Percentiles rank a stretch among this genome's conserved stretches.
These are phyloP conservation scores for Breynia disticha DNA, from an alignment of 441 rosid genomes.

Conservation along the genomic window DNA sequence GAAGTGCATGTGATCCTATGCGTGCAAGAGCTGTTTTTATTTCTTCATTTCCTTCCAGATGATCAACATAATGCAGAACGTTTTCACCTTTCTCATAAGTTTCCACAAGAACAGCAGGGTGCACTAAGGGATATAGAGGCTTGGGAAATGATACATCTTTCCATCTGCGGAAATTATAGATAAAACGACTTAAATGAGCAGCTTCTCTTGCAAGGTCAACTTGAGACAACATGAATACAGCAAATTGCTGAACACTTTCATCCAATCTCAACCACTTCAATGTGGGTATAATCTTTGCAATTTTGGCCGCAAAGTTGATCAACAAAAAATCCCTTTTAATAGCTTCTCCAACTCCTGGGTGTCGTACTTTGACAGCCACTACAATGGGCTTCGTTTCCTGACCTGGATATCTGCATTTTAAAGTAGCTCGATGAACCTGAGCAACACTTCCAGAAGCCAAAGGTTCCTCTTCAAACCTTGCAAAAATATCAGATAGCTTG, in stretches of 20 bases:
- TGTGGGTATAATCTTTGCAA: too few species aligned
- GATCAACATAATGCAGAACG: too few species aligned
- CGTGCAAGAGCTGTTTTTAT: too few species aligned
- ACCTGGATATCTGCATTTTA: constrained; percentile 54
- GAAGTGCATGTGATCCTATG: too few species aligned
- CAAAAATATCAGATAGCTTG: constrained; percentile 77
- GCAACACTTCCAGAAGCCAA: constrained; percentile 74
- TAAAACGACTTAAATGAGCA: constrained; percentile 89
- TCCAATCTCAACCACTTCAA: constrained; percentile 8
- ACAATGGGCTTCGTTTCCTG: too few species aligned
- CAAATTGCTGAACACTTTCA: constrained; percentile 92
- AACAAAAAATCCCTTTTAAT: too few species aligned
- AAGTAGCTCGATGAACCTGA: constrained; percentile 87
- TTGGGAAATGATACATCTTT: constrained; percentile 95
- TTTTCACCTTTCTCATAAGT: too few species aligned
- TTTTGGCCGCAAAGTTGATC: too few species aligned
- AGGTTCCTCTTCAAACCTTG: constrained; percentile 79
- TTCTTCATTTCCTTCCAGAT: too few species aligned
- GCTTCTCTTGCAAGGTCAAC: constrained; percentile 99
- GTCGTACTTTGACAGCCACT: too few species aligned
- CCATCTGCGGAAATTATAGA: constrained; percentile 88
- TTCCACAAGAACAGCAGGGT: too few species aligned
- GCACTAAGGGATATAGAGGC: constrained; percentile 35
- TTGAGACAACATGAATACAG: constrained; percentile 96
- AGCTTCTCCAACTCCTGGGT: too few species aligned